A percentile compares a stretch with the other conserved stretches of the same genome.
These are phyloP conservation scores for Isoetes engelmannii DNA, from an alignment of 83 land plant species.

Conservation along the genomic window DNA sequence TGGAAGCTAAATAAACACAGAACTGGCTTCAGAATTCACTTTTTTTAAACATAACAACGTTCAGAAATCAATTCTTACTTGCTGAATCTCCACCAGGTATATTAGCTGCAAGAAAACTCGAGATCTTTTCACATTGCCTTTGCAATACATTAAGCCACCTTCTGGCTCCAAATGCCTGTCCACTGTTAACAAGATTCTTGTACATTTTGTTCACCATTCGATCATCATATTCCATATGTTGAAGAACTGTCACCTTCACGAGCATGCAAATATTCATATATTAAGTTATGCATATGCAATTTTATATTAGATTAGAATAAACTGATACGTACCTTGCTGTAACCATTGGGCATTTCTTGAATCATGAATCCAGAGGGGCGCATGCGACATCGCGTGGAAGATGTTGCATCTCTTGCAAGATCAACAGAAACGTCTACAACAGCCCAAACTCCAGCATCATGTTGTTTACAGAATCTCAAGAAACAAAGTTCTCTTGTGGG, in stretches of 20 bases:
- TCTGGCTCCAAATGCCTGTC: slow-evolving; percentile 8
- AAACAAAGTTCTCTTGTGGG: slow-evolving; percentile 37
- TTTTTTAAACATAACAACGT: neutral
- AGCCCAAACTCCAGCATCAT: slow-evolving; percentile 34
- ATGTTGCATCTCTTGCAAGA: slow-evolving; percentile 10
- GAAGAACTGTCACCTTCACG: slow-evolving; percentile 3
- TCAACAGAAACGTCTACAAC: slow-evolving; percentile 43
- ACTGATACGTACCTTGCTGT: slow-evolving; percentile 29
- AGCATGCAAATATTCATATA: neutral
- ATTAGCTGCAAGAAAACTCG: neutral
- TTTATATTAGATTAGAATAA: neutral
- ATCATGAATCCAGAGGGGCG: slow-evolving; percentile 32
- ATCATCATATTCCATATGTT: slow-evolving; percentile 9
- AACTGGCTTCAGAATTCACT: neutral
- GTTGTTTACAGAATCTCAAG: slow-evolving; percentile 42
- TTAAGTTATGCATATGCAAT: neutral
- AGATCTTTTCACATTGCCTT: slow-evolving; percentile 10
- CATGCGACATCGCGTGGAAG: slow-evolving; percentile 20
- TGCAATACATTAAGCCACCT: slow-evolving; percentile 16
- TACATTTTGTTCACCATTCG: slow-evolving; percentile 1
- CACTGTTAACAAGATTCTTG: slow-evolving; percentile 1
- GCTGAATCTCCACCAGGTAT: slow-evolving; percentile 2
- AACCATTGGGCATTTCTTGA: slow-evolving; percentile 41
- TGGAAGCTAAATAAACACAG: neutral
- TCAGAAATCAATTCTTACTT: slow-evolving; percentile 1